These are phyloP conservation scores for Dillenia suffruticosa DNA, from an alignment of 164 flowering plant genomes.

Conservation along the genomic window DNA sequence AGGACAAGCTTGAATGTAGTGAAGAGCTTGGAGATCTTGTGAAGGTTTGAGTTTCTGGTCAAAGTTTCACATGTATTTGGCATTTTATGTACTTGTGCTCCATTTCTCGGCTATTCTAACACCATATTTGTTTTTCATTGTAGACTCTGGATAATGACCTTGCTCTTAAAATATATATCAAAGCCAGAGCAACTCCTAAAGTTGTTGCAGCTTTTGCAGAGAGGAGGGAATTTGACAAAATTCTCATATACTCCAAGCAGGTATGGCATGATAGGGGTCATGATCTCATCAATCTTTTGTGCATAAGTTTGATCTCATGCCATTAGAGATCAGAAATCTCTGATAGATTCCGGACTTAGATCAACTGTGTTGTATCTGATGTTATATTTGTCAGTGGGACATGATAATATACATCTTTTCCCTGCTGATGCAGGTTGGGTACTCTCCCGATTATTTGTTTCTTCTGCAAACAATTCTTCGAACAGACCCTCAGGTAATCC, in stretches of 20 bases:
- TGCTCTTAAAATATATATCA: conserved; percentile 93
- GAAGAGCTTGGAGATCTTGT: conserved; percentile 99
- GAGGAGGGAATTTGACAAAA: conserved; percentile 96
- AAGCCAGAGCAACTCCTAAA: conserved; percentile 98
- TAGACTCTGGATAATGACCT: conserved; percentile 99
- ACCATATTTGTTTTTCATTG: conserved; percentile 9
- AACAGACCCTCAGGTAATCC: conserved; percentile 90
- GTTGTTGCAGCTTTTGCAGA: conserved; percentile 99
- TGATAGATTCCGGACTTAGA: too few relatives aligned
- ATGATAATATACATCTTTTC: not conserved
- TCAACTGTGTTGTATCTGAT: too few relatives aligned
- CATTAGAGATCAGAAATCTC: too few relatives aligned
- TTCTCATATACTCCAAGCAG: conserved; percentile 96
- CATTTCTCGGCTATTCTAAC: not conserved
- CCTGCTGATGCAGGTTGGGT: conserved; percentile 73
- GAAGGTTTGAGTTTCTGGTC: conserved; percentile 49
- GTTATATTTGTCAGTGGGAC: not conserved
- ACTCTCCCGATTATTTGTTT: conserved; percentile 92
- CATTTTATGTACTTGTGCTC: not conserved
- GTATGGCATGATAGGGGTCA: conserved; percentile 22
- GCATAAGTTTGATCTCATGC: too few relatives aligned
- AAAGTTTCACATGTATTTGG: not conserved
- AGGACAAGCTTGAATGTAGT: conserved; percentile 96
- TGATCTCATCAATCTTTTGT: too few relatives aligned
- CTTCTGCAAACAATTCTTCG: conserved; percentile 97